Conservation (phyloP, 2,329 filamentous ascomycete species). For the Aspergillus sp. region DNA sequence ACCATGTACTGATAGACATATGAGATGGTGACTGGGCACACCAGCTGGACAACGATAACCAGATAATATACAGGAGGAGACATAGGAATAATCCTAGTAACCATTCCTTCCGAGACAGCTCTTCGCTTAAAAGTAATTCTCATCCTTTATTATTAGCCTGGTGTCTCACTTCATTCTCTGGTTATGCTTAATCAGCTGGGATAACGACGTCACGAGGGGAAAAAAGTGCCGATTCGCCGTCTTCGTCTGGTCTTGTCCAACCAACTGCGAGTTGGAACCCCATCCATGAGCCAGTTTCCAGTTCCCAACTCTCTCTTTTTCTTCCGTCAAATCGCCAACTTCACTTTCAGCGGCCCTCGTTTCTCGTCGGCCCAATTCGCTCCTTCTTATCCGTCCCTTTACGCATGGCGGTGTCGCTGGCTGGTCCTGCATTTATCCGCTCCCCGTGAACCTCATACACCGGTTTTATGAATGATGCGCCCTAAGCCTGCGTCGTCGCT, state of each 20-base stretch:
- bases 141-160: background rate
- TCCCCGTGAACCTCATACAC: conserved; percentile 4
- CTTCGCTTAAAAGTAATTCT: background rate
- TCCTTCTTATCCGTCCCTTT: background rate
- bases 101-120: background rate
- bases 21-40: conserved; percentile 8
- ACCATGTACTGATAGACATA: conserved; percentile 15
- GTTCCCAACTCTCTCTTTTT: background rate
- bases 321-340: background rate
- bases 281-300: background rate
- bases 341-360: background rate
- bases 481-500: conserved; percentile 68
- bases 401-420: conserved; percentile 24
- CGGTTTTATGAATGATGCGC: conserved; percentile 46
- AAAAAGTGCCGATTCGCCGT: conserved; percentile 12
- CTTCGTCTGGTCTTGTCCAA: background rate
- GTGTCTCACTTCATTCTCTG: background rate
- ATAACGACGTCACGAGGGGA: conserved; percentile 14
- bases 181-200: conserved; percentile 8
- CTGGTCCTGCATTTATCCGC: conserved; percentile 22
- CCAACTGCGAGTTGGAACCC: background rate
- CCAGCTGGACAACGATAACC: conserved; percentile 11
- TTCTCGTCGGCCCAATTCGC: background rate
- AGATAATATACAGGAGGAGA: conserved; percentile 6
- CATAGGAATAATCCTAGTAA: background rate